Base-by-base conservation (phyloP, 345 rosid genomes). In the Anacardium occidentale region DNA sequence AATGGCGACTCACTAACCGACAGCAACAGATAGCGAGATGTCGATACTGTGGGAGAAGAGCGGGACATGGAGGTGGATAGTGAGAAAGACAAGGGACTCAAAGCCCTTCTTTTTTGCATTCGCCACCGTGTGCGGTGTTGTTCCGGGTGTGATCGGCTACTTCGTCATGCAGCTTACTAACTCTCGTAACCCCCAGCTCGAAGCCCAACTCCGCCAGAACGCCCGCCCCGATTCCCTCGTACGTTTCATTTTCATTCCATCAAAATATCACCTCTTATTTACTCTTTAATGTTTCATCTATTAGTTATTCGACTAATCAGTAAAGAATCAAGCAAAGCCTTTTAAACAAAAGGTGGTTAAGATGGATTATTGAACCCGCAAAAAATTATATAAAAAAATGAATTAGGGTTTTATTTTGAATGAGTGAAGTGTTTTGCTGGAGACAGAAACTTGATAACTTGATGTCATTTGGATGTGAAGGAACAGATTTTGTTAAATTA, bases 51-150 rank as follows among this genome's bases (percentile, higher is more conserved):
- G 82, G 80, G 95, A 90, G 85, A 90, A 88, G 79, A 86, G 92
- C 79, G 75, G 70, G 80, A 60, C 89, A 5, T 92, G 97, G 96
- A 77, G 92, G 79, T 88, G 97, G 94, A 32, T 92, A 21, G 96
- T 90, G 82, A 80, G 74, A 86, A 82, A 78, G 85, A 92, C 96
- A 9, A 74, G 92, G 64, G 98, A 89, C 56, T 93, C 97, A 0
- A 95, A 80, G 85, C 81, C 98, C 5, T 93, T 95, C 90, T 91
- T 93, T 88, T 78, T 92, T 52, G 77, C 92, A 11, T 93, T 95
- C 78, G 99, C 97, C 66, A 83, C 99, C 70, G 66, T 88, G 3
- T 95, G 99, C 74, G 97, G 97, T 64, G 94, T 95, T 64, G 84
- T 95, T 64, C 97, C 99, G 0, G 98, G 96, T 10, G 78, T 87